Conservation (phyloP, 768 basidiomycete genomes). For the Suillus tomentosus region DNA sequence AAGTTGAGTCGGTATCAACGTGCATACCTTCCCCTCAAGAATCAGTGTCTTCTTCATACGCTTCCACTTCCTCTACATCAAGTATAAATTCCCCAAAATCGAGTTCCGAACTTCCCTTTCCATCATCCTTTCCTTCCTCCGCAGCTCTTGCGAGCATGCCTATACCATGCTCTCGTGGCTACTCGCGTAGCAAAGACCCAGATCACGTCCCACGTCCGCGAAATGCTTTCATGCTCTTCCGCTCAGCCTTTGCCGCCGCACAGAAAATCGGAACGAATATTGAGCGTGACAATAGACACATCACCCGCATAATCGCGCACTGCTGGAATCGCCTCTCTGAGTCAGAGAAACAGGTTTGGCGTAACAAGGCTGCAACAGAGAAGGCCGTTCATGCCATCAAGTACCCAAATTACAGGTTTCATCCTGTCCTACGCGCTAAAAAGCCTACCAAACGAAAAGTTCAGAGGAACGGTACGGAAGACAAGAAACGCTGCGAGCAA, state of each 20-base stretch:
- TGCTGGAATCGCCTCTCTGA: constrained; percentile 58
- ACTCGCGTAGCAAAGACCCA: constrained; percentile 36
- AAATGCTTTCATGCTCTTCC: constrained; percentile 58
- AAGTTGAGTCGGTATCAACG: neutral
- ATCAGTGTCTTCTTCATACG: constrained; percentile 17
- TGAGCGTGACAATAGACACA: constrained; percentile 59
- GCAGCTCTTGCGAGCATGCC: constrained; percentile 30
- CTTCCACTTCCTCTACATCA: constrained; percentile 18
- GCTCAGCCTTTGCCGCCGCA: constrained; percentile 58
- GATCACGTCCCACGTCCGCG: constrained; percentile 43
- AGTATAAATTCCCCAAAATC: neutral
- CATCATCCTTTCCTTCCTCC: constrained; percentile 18
- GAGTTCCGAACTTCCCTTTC: constrained; percentile 4
- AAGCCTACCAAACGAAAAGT: constrained; percentile 52
- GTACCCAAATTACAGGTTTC: constrained; percentile 59
- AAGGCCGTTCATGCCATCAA: constrained; percentile 48
- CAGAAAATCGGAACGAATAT: constrained; percentile 48
- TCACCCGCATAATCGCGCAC: constrained; percentile 56
- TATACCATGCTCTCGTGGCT: constrained; percentile 30
- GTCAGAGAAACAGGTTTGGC: constrained; percentile 52
- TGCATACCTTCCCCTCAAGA: constrained; percentile 16
- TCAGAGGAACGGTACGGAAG: constrained; percentile 50
- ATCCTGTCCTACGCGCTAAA: constrained; percentile 44
- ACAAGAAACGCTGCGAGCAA: constrained; percentile 49
- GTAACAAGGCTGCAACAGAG: constrained; percentile 50